Percentiles rank a stretch among this genome's conserved stretches.
Conservation (phyloP, 2,329 filamentous ascomycete species). For the Penicillium janthinellum region DNA sequence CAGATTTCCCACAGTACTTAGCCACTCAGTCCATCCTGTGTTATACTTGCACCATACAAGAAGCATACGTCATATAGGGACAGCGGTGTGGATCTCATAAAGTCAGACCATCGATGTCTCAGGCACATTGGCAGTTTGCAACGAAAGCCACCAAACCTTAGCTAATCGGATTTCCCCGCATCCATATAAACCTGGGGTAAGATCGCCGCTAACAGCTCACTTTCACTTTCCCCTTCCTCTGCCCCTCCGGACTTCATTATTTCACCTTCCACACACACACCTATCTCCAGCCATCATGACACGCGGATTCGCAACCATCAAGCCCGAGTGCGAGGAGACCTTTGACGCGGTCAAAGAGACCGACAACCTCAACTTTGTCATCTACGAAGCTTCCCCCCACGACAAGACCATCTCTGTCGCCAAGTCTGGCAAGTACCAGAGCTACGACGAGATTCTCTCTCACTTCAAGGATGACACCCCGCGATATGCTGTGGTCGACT, state of each 20-base stretch:
- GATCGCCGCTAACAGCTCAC: background rate
- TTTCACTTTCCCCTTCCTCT: background rate
- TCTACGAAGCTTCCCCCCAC: conserved; percentile 22
- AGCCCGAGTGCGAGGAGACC: conserved; percentile 20
- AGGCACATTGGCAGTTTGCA: background rate
- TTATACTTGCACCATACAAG: background rate
- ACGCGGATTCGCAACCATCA: conserved; percentile 21
- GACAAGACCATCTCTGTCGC: conserved; percentile 24
- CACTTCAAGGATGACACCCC: conserved; percentile 20
- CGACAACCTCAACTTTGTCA: conserved; percentile 20
- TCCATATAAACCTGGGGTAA: conserved; percentile 3
- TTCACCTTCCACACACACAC: background rate
- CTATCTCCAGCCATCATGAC: conserved; percentile 16
- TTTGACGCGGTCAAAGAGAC: conserved; percentile 25
- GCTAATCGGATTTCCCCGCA: conserved; percentile 3
- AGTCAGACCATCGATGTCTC: background rate
- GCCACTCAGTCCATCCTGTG: background rate
- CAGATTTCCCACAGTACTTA: no score
- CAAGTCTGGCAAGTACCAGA: conserved; percentile 20
- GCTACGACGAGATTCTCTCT: conserved; percentile 18
- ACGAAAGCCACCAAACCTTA: background rate
- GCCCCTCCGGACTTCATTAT: background rate
- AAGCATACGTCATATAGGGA: background rate
- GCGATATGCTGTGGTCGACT: conserved; percentile 21
- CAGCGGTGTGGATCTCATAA: background rate